phyloP scores from a whole-genome alignment of 108 stramenopile genomes.

The Discostella pseudostelligera region DNA sequence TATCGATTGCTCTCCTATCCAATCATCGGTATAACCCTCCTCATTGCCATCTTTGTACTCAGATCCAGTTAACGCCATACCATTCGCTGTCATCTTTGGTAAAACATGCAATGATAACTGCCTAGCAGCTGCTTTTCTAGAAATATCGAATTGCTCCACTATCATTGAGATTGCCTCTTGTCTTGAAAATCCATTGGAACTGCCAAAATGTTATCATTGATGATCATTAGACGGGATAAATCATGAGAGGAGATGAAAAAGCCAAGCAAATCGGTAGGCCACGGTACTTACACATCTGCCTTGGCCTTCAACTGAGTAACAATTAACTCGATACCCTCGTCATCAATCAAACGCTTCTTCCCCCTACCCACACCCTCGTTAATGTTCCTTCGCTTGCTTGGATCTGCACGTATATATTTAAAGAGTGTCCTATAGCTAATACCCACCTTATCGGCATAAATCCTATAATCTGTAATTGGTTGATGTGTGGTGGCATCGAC shows the following conservation, averaged over 20 bases:
- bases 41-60: neutral
- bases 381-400: neutral
- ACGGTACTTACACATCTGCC: conserved; percentile 9
- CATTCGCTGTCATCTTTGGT: conserved; percentile 5
- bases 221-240: too few species aligned
- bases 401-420: conserved; percentile 2
- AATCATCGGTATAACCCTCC: too few species aligned
- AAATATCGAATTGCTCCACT: conserved; percentile 2
- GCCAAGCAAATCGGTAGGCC: too few species aligned
- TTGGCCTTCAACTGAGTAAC: conserved; percentile 3
- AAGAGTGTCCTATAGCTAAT: conserved; percentile 6
- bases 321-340: neutral
- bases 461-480: neutral
- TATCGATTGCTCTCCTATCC: neutral
- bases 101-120: conserved; percentile 9
- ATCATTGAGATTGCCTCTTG: conserved; percentile 16
- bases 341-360: conserved; percentile 15
- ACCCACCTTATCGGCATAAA: conserved; percentile 10
- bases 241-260: too few species aligned
- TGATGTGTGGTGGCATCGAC: neutral
- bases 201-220: neutral
- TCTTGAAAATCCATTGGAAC: conserved; percentile 14
- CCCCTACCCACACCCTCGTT: conserved; percentile 7
- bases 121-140: conserved; percentile 3
- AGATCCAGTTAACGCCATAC: neutral